These are phyloP conservation scores for Claviceps digitariae DNA, from an alignment of 2,329 filamentous ascomycete genomes.

Conservation along the genomic window DNA sequence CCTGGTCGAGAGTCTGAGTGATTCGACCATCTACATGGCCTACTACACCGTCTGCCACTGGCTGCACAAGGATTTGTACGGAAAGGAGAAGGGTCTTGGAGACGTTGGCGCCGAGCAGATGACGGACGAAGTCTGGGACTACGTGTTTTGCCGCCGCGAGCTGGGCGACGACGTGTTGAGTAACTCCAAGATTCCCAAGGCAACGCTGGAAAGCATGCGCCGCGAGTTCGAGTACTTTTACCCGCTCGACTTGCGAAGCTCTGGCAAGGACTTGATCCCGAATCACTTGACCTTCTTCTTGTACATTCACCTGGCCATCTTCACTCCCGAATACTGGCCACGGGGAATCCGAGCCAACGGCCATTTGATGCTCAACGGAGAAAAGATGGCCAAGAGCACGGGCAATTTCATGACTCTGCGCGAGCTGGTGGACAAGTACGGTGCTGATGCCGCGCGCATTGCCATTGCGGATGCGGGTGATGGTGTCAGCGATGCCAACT, in stretches of 20 bases:
- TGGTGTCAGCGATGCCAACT: slow-evolving; percentile 89
- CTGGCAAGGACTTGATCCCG: slow-evolving; percentile 83
- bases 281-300: slow-evolving; percentile 95
- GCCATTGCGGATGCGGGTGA: slow-evolving; percentile 91
- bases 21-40: slow-evolving; percentile 86
- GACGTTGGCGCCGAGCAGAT: slow-evolving; percentile 73
- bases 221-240: slow-evolving; percentile 97
- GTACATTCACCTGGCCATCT: slow-evolving; percentile 85
- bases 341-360: slow-evolving; percentile 77
- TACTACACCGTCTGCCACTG: slow-evolving; percentile 56
- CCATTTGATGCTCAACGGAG: slow-evolving; percentile 84
- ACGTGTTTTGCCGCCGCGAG: slow-evolving; percentile 70
- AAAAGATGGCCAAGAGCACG: slow-evolving; percentile 97
- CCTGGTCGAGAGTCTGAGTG: slow-evolving; percentile 82
- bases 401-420: slow-evolving; percentile 92
- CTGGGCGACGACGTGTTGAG: slow-evolving; percentile 49
- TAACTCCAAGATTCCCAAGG: slow-evolving; percentile 58
- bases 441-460: slow-evolving; percentile 82
- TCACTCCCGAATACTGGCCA: slow-evolving; percentile 81
- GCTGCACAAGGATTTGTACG: slow-evolving; percentile 78
- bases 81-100: slow-evolving; percentile 53
- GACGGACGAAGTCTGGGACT: slow-evolving; percentile 94
- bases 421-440: slow-evolving; percentile 80
- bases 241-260: slow-evolving; percentile 75
- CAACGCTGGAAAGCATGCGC: slow-evolving; percentile 65